Evolutionary conservation across 495 filamentous ascomycete species (phyloP).

Genomic region (Tuber microsphaerosporum): DNA sequence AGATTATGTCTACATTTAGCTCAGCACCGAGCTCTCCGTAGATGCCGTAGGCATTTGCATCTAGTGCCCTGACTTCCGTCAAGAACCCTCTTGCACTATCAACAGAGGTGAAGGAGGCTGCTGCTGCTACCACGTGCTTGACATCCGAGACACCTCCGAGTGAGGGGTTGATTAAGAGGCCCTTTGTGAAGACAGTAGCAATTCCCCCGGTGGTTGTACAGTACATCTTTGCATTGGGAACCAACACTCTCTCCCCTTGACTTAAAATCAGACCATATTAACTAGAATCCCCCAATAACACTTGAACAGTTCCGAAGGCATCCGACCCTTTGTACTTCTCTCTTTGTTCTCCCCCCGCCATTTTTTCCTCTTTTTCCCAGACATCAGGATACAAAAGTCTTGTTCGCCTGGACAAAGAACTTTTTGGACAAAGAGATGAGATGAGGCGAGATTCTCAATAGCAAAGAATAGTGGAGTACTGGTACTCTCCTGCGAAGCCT

Average conservation of each 20-base stretch:
- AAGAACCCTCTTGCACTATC: slow-evolving; percentile 67
- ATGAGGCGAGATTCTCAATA: not conserved
- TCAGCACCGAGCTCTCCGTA: slow-evolving; percentile 74
- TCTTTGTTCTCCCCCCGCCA: not conserved
- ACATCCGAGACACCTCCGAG: slow-evolving; percentile 66
- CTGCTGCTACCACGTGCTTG: slow-evolving; percentile 70
- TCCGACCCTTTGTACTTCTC: not conserved
- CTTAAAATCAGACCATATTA: not conserved
- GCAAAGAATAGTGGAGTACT: not conserved
- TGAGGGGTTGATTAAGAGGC: slow-evolving; percentile 71
- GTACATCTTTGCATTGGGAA: slow-evolving; percentile 6
- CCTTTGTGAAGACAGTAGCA: slow-evolving; percentile 63
- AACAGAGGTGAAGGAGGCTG: slow-evolving; percentile 68
- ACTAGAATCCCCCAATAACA: slow-evolving; percentile 29
- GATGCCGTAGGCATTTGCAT: slow-evolving; percentile 68
- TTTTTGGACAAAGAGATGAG: not conserved
- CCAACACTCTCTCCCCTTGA: not conserved
- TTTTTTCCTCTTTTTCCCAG: not conserved
- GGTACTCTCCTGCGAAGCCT: not conserved
- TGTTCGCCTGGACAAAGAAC: not conserved
- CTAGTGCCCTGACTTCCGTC: slow-evolving; percentile 56
- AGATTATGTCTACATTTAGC: slow-evolving; percentile 75
- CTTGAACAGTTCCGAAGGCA: slow-evolving; percentile 8
- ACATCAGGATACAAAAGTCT: not conserved
- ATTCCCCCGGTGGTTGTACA: slow-evolving; percentile 19